Percentiles rank a stretch among this genome's conserved stretches.
Conservation (phyloP, 2,329 filamentous ascomycete species). For the Trichoderma oligosporum region DNA sequence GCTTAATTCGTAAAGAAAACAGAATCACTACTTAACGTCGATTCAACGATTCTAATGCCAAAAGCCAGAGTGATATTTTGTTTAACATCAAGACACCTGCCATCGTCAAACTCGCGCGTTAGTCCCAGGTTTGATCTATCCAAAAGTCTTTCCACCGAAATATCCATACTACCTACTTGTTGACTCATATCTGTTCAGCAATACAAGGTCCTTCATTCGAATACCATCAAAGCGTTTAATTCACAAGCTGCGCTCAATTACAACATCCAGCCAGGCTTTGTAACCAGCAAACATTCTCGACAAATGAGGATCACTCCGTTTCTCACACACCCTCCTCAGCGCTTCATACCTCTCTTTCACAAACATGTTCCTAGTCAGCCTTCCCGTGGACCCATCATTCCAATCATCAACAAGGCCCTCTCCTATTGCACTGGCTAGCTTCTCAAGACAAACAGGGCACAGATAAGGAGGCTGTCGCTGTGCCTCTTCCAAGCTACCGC, state of each 20-base stretch:
- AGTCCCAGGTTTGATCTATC: too few species aligned
- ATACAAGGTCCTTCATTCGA: background rate
- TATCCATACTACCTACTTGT: too few species aligned
- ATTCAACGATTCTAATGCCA: too few species aligned
- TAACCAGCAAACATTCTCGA: conserved; percentile 18
- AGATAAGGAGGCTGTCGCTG: conserved; percentile 59
- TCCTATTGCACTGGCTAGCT: conserved; percentile 37
- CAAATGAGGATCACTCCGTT: background rate
- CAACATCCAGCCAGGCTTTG: conserved; percentile 13
- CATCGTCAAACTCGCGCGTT: too few species aligned
- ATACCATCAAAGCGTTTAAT: background rate
- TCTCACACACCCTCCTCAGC: conserved; percentile 10
- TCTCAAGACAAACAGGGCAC: conserved; percentile 56
- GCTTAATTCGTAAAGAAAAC: too few species aligned
- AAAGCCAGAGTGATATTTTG: too few species aligned
- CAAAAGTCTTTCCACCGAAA: too few species aligned
- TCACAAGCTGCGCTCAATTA: background rate
- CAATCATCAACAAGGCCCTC: conserved; percentile 8
- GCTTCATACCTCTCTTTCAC: conserved; percentile 14
- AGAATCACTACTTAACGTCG: too few species aligned
- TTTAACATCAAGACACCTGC: too few species aligned
- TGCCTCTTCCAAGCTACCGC: conserved; percentile 54
- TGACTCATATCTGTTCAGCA: too few species aligned
- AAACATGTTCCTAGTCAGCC: background rate
- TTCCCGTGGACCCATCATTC: background rate